phyloP scores from a whole-genome alignment of 73 alveolate species.

The Paramecium sonneborni region DNA sequence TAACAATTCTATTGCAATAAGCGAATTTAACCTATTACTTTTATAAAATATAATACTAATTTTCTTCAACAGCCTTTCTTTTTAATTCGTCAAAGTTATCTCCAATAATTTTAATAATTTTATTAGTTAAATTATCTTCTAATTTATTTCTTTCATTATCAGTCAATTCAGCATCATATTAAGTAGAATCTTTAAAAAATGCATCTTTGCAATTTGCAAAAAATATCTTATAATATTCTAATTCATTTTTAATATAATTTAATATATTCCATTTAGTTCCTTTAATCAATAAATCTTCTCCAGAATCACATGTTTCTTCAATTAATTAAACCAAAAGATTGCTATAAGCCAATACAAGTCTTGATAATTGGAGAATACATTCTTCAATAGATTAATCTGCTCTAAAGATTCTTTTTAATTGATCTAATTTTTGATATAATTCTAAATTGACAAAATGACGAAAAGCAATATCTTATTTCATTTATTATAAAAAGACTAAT shows the following conservation, averaged over 20 bases:
- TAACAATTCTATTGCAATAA: neutral
- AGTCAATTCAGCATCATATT: neutral
- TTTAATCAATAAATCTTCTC: neutral
- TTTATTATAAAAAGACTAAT: neutral
- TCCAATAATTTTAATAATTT: neutral
- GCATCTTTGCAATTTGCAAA: neutral
- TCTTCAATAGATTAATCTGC: slow-evolving; percentile 16
- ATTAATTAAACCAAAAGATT: neutral
- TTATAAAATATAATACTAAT: neutral
- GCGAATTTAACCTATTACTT: neutral
- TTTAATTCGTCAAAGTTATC: neutral
- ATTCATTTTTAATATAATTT: slow-evolving; percentile 3
- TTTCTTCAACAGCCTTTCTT: neutral
- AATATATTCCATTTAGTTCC: slow-evolving; percentile 52
- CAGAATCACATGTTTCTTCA: slow-evolving; percentile 4
- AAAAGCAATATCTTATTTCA: neutral
- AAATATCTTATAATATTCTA: slow-evolving; percentile 38
- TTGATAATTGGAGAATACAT: neutral
- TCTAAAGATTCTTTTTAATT: neutral
- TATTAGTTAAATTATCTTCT: neutral
- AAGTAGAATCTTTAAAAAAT: neutral
- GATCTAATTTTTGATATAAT: neutral
- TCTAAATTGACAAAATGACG: slow-evolving; percentile 36
- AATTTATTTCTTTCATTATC: neutral
- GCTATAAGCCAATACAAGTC: neutral